Evolutionary conservation across 805 yeast genomes (phyloP).

Genomic region (Wickerhamomyces chaumierensis): DNA sequence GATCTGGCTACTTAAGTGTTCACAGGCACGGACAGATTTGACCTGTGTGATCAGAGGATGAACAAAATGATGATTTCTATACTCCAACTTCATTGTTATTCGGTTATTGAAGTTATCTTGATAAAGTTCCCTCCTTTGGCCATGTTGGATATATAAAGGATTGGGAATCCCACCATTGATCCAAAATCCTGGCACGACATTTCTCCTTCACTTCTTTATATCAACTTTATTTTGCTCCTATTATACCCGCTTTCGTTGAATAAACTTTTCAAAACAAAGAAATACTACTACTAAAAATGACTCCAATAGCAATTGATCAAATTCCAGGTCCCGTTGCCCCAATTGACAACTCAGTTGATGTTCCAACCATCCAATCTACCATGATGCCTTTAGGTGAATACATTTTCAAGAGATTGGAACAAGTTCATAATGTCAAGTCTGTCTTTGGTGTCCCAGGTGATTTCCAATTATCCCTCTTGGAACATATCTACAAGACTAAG

Average conservation of each 20-base stretch:
- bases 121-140: too few species aligned
- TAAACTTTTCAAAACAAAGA: too few species aligned
- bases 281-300: background rate
- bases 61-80: too few species aligned
- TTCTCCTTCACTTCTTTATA: too few species aligned
- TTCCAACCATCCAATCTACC: too few species aligned
- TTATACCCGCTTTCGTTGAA: too few species aligned
- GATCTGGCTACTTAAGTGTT: background rate
- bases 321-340: background rate
- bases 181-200: too few species aligned
- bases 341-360: background rate
- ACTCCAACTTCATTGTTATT: too few species aligned
- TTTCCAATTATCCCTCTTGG: constrained; percentile 57
- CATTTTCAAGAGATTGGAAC: constrained; percentile 43
- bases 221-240: background rate
- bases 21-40: background rate
- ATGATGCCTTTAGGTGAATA: constrained; percentile 51
- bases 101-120: too few species aligned
- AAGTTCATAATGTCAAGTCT: constrained; percentile 42
- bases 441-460: constrained; percentile 78
- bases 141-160: too few species aligned
- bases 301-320: background rate
- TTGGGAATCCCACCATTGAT: too few species aligned
- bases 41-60: background rate
- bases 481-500: constrained; percentile 45